Base-by-base conservation (phyloP, 257 asterid species). In the Eustoma russellianum region DNA sequence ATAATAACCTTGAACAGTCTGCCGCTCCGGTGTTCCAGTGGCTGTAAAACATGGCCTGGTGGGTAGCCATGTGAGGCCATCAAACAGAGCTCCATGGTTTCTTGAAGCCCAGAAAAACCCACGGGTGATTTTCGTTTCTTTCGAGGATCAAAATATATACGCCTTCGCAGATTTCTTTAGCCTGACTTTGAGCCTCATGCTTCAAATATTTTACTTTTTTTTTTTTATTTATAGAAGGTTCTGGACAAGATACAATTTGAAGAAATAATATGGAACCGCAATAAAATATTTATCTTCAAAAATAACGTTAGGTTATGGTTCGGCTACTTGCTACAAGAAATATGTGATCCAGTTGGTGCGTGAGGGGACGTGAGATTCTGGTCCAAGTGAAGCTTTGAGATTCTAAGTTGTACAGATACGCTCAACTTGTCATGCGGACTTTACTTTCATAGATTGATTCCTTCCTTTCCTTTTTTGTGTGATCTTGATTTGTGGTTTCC, bases 1-100 rank as follows among this genome's bases (percentile, higher is more conserved):
- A 24, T 0, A 24, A 24, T 7, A 49, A 78, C 95, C 86, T 82
- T 79, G 12, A 61, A 52, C 12, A 53, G 52, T 77, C 62, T 78
- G 62, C 28, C 52, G 0, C 66, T 62, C 47, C 40, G 55, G 63
- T 58, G 82, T 41, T 79, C 95, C 7, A 43, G 13, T 0, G 74
- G 68, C 48, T 77, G 68, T 55, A 70, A 59, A 57, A 65, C 53
- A 45, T 70, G 55, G 18, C 79, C 77, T 51, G 79, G 72, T 46
- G 77, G 85, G 70, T 53, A 71, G 49, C 81, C 83, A 67, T 71
- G 78, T 46, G 91, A 84, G 71, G 96, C 86, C 89, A 84, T 73
- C 76, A 80, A 66, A 63, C 77, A 78, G 15, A 72, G 72, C 74
- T 86, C 87, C 64, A 62, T 78, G 85, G 72, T 81, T 16, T 60